Conservation (phyloP, 164 flowering plant genomes). For the Tetracentron sinense region DNA sequence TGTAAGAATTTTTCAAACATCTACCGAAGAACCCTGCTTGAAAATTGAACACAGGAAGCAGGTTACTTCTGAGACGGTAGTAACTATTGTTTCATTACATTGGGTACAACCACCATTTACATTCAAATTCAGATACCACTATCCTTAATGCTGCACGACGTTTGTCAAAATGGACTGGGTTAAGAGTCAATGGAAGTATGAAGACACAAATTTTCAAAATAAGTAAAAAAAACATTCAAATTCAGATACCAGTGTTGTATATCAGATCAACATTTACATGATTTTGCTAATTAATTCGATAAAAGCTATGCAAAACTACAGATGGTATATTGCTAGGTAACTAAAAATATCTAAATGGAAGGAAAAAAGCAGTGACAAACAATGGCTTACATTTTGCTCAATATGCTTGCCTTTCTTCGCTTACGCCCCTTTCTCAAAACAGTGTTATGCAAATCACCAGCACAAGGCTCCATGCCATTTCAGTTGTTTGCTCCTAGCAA, state of each 20-base stretch:
- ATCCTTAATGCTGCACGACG: slow-evolving; percentile 11
- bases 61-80: slow-evolving; percentile 16
- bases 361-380: background rate
- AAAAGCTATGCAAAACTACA: background rate
- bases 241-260: background rate
- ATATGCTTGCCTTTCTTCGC: slow-evolving; percentile 15
- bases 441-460: slow-evolving; percentile 19
- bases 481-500: slow-evolving; percentile 25
- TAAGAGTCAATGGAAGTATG: background rate
- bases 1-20: slow-evolving; percentile 25
- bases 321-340: background rate
- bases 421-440: slow-evolving; percentile 21
- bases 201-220: slow-evolving; percentile 3
- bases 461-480: slow-evolving; percentile 16
- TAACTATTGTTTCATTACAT: slow-evolving; percentile 5
- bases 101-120: slow-evolving; percentile 3
- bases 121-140: slow-evolving; percentile 1
- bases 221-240: background rate
- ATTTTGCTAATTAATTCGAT: background rate
- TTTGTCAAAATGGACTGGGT: background rate
- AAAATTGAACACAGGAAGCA: slow-evolving; percentile 25
- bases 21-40: slow-evolving; percentile 28
- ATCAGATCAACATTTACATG: background rate
- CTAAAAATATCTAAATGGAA: background rate
- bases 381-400: slow-evolving; percentile 18